These are phyloP conservation scores for Russula sp. DNA, from an alignment of 768 basidiomycete species.

Conservation along the genomic window DNA sequence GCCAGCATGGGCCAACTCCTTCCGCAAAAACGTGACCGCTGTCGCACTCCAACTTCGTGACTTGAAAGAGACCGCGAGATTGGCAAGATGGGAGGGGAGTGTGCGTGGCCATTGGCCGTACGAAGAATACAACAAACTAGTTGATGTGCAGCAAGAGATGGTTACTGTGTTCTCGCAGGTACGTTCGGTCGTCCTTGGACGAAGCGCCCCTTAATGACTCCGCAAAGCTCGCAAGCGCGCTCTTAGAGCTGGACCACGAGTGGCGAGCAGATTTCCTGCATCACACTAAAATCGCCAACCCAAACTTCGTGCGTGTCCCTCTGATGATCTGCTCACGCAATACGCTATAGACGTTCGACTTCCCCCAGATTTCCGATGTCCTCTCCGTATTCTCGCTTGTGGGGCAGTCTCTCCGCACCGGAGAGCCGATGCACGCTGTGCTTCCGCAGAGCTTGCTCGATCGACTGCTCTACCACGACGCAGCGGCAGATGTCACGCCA, in stretches of 20 bases:
- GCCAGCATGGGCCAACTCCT: slow-evolving; percentile 27
- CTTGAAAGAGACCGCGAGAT: slow-evolving; percentile 32
- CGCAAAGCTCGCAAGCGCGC: slow-evolving; percentile 36
- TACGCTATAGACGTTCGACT: neutral
- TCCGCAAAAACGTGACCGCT: slow-evolving; percentile 31
- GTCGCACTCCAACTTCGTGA: slow-evolving; percentile 33
- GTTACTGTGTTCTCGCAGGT: slow-evolving; percentile 37
- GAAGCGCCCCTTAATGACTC: neutral
- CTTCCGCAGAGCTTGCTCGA: slow-evolving; percentile 40
- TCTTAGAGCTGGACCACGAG: slow-evolving; percentile 37
- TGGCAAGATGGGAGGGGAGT: slow-evolving; percentile 45
- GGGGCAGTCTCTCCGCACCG: slow-evolving; percentile 41
- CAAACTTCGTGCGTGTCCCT: slow-evolving; percentile 41
- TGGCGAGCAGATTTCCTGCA: slow-evolving; percentile 39
- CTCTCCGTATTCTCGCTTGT: slow-evolving; percentile 35
- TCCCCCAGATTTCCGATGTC: slow-evolving; percentile 37
- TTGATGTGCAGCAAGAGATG: slow-evolving; percentile 39
- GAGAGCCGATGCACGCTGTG: slow-evolving; percentile 40
- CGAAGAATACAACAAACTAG: slow-evolving; percentile 40
- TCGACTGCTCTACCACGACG: slow-evolving; percentile 41
- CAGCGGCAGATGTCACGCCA: slow-evolving; percentile 15
- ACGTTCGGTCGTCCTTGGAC: slow-evolving; percentile 9
- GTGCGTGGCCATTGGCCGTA: slow-evolving; percentile 49
- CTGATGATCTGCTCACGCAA: neutral
- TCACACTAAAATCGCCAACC: slow-evolving; percentile 46